Evolutionary conservation across 768 basidiomycete genomes (phyloP), one percentile per base, ranked within the genome.

Genomic region (Sarcomyxa edulis): DNA sequence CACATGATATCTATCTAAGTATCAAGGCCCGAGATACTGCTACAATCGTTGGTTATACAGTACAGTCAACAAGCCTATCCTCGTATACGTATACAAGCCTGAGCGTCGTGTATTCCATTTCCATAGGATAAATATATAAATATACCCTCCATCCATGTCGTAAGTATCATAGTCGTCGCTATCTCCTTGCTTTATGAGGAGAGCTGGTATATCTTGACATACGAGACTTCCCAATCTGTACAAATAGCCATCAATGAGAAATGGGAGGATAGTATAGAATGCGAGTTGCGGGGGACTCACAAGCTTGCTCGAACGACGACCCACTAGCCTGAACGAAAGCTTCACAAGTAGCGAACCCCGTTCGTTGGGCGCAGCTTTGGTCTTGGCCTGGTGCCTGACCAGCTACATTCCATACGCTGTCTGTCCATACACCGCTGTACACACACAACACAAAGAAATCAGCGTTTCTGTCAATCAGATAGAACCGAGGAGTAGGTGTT

Each of bases 371-470:
- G 51, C 93, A 97, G 57, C 85, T 91, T 56, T 84, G 75, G 12
- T 77, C 78, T 63, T 94, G 92, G 36, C 92, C 92, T 11, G 86
- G 87, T 37, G 83, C 72, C n/a, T n/a, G n/a, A 21, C 88, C 88
- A 36, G 81, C 60, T 16, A 50, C 45, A 34, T 60, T 64, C 93
- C 93, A 97, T n/a, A 77, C 83, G 32, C 64, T 65, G 32, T 80
- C 78, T 8, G 92, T 90, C 93, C 92, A 97, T 48, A 93, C 87
- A 43, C 92, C 92, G 49, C 88, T 84, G 23, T 37, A 23, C 16
- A 24, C 32, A 5, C 14, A 15, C 22, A n/a, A 18, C 37, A 50
- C 15, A 23, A 20, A 15, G 23, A 16, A 14, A 15, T 7, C 12
- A n/a, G n/a, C 7, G 25, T 15, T 19, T 37, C 33, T 20, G 24